Percentiles rank a stretch among this genome's conserved stretches.
These are phyloP conservation scores for Immersiporthe knoxdaviesiana DNA, from an alignment of 2,329 filamentous ascomycete species.

Conservation along the genomic window DNA sequence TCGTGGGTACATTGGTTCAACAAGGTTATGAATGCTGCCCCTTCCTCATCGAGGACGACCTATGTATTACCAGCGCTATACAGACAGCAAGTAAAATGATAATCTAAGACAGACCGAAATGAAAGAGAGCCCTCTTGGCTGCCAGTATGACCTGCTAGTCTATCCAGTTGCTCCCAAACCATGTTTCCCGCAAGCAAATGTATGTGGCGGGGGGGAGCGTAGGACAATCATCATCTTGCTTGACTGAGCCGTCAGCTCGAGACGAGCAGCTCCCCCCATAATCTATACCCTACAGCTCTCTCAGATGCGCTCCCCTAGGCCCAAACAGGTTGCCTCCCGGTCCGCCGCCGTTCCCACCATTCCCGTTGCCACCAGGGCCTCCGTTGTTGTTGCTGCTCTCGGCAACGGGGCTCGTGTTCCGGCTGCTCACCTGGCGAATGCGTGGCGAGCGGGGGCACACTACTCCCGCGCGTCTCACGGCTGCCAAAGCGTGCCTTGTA, in stretches of 20 bases:
- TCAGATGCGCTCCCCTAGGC: constrained; percentile 24
- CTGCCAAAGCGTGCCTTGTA: constrained; percentile 49
- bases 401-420: constrained; percentile 32
- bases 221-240: not conserved
- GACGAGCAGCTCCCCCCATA: not conserved
- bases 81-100: not conserved
- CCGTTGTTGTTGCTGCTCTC: constrained; percentile 13
- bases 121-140: not conserved
- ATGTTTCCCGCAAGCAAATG: not conserved
- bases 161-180: not conserved
- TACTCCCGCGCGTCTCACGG: constrained; percentile 59
- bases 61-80: not conserved
- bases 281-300: constrained; percentile 22
- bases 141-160: not conserved
- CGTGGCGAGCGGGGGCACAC: constrained; percentile 63
- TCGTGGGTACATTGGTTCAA: not conserved
- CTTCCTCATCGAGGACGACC: not conserved
- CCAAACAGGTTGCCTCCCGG: constrained; percentile 20
- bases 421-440: constrained; percentile 35
- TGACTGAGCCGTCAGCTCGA: not conserved
- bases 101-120: not conserved
- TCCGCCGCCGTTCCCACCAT: constrained; percentile 13
- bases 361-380: not conserved
- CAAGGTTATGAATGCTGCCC: not conserved
- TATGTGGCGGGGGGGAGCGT: too few relatives aligned